Evolutionary conservation across 352 stramenopile genomes (phyloP), one percentile per base, ranked within the genome.

Genomic region (Phytophthora ramorum): DNA sequence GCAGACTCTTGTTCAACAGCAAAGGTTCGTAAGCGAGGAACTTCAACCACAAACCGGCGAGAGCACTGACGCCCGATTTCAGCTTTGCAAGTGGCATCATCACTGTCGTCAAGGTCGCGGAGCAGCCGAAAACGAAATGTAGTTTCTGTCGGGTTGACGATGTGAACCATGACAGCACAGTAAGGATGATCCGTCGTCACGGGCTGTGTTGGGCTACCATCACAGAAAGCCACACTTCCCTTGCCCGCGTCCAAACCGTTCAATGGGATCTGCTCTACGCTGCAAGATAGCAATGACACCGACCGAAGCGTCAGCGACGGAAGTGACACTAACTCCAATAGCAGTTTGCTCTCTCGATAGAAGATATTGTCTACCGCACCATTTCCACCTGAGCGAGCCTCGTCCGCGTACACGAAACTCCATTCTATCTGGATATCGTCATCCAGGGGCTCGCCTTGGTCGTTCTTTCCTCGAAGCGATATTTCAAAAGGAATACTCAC

Each of bases 81-180:
- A 8, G 78, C 66, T 24, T 80, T 70, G 48, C 73, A 76, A 22
- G 35, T 44, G 14, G 48, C 16, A 8, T 59, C 53, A 10, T 32
- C 58, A 7, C 44, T 67, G 24, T 41, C 48, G 32, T 65, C 58
- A 49, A 60, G 30, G 19, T 45, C n/a, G 10, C 48, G 46, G 7
- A 55, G 68, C 20, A 91, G 49, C 7, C 73, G 68, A 7, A 93
- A 75, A 22, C 65, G 63, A 63, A 93, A 93, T 3, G 74, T 77
- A 6, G 83, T 93, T 71, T 92, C 83, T 0, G 83, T 92, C 0
- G 81, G 85, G 61, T 93, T 93, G 24, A 75, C 63, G 2, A 93
- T 52, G 19, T 93, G 72, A 7, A 90, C 66, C 6, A 87, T 51
- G 20, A 89, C 62, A 28, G 77, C 40, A 34, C 76, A 87, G 58